These are phyloP conservation scores for Kodamaea derodonti DNA, from an alignment of 1,139 yeast species.

Conservation along the genomic window DNA sequence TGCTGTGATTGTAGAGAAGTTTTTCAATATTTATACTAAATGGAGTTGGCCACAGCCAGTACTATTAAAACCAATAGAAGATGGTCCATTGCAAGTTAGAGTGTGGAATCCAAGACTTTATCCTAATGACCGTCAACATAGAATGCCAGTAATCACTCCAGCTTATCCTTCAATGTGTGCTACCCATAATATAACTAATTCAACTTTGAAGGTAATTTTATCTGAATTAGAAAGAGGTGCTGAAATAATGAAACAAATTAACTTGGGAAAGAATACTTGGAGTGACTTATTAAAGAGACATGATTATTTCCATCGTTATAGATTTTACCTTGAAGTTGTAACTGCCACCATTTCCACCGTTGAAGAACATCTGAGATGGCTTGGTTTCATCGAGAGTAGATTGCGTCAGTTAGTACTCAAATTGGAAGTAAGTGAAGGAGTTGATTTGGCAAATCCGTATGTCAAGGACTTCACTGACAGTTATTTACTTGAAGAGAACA, in stretches of 20 bases:
- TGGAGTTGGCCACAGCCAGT: conserved; percentile 99
- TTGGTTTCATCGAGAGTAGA: conserved; percentile 90
- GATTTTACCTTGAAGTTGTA: conserved; percentile 78
- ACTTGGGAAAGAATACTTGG: conserved; percentile 66
- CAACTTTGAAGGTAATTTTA: conserved; percentile 79
- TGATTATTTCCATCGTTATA: conserved; percentile 76
- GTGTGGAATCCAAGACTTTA: conserved; percentile 96
- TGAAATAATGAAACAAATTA: conserved; percentile 66
- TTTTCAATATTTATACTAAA: conserved; percentile 76
- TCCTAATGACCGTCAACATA: conserved; percentile 81
- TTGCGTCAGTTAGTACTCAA: conserved; percentile 77
- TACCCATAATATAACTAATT: conserved; percentile 86
- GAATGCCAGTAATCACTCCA: conserved; percentile 99
- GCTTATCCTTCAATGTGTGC: conserved; percentile 99
- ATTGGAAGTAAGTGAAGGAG: conserved; percentile 70
- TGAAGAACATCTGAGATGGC: conserved; percentile 85
- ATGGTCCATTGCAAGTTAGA: conserved; percentile 92
- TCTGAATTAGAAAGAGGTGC: conserved; percentile 74
- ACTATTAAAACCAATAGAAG: conserved; percentile 84
- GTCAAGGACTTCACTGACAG: conserved; percentile 68
- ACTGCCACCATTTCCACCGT: conserved; percentile 68
- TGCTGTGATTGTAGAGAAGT: conserved; percentile 82
- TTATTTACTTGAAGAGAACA: conserved; percentile 51
- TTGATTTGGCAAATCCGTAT: conserved; percentile 85
- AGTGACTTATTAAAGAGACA: conserved; percentile 71